Evolutionary conservation across 2,329 filamentous ascomycete genomes (phyloP).

Genomic region (Teratosphaeria viscida): DNA sequence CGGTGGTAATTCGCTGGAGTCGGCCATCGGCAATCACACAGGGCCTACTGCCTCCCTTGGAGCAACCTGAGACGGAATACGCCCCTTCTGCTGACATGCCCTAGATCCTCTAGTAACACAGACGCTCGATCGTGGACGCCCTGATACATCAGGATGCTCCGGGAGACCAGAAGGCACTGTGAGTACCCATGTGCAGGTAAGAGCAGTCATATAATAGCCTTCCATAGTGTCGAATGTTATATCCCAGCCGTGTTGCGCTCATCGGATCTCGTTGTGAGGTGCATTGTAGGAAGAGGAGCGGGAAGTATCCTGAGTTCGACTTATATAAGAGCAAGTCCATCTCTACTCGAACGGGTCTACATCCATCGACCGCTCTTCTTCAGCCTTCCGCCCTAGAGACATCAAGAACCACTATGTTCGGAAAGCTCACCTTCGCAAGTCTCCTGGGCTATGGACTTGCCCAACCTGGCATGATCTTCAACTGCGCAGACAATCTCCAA

Average conservation of each 20-base stretch:
- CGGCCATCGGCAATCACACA: too few species aligned
- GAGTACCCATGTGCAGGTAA: neutral
- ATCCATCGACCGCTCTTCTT: neutral
- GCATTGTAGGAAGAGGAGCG: too few species aligned
- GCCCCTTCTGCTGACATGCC: too few species aligned
- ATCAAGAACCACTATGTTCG: neutral
- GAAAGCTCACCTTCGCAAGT: neutral
- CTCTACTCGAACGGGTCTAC: neutral
- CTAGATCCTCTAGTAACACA: too few species aligned
- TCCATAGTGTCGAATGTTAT: neutral
- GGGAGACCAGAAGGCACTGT: neutral
- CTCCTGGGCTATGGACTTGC: neutral
- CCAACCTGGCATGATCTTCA: neutral
- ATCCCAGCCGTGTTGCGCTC: neutral
- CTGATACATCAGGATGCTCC: too few species aligned
- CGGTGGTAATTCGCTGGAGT: too few species aligned
- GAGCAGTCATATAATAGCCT: neutral
- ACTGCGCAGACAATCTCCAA: constrained; percentile 1
- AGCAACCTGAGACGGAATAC: too few species aligned
- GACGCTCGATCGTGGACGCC: too few species aligned
- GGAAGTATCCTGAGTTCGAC: too few species aligned
- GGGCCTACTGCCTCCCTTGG: too few species aligned
- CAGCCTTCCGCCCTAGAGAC: neutral
- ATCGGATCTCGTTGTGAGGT: too few species aligned
- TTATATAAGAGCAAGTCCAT: neutral